These are phyloP conservation scores for Melaleuca alternifolia DNA, from an alignment of 345 rosid genomes.

Conservation along the genomic window DNA sequence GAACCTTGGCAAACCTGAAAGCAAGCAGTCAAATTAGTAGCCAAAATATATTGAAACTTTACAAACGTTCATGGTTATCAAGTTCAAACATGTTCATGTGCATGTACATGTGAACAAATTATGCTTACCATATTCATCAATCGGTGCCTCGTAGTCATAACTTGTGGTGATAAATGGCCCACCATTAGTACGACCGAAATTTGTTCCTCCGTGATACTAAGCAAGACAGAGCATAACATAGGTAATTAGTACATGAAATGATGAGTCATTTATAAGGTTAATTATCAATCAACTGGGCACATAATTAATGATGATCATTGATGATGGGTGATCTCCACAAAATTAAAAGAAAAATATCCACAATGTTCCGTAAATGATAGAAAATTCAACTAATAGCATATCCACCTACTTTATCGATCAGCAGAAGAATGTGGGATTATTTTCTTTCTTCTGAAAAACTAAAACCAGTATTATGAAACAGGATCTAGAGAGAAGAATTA, in stretches of 20 bases:
- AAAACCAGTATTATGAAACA: not conserved
- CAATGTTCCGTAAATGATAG: not conserved
- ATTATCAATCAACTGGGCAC: not conserved
- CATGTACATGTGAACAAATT: not conserved
- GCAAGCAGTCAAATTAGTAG: not conserved
- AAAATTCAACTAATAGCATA: not conserved
- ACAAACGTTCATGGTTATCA: not conserved
- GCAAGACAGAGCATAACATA: not conserved
- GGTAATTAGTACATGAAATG: not conserved
- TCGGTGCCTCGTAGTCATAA: conserved; percentile 97
- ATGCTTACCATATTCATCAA: conserved; percentile 88
- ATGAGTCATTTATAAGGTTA: not conserved
- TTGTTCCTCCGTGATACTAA: conserved; percentile 97
- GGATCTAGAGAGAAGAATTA: not conserved
- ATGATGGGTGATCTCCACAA: not conserved
- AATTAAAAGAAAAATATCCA: not conserved
- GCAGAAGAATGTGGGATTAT: not conserved
- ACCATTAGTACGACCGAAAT: conserved; percentile 91
- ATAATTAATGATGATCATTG: not conserved
- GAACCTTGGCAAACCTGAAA: conserved; percentile 71
- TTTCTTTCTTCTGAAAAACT: not conserved
- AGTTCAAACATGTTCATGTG: not conserved
- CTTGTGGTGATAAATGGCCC: conserved; percentile 96
- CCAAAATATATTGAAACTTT: not conserved
- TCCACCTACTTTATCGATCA: not conserved